Evolutionary conservation across 2,329 filamentous ascomycete genomes (phyloP), one percentile per base, ranked within the genome.

Genomic region (Penicillium sp.): DNA sequence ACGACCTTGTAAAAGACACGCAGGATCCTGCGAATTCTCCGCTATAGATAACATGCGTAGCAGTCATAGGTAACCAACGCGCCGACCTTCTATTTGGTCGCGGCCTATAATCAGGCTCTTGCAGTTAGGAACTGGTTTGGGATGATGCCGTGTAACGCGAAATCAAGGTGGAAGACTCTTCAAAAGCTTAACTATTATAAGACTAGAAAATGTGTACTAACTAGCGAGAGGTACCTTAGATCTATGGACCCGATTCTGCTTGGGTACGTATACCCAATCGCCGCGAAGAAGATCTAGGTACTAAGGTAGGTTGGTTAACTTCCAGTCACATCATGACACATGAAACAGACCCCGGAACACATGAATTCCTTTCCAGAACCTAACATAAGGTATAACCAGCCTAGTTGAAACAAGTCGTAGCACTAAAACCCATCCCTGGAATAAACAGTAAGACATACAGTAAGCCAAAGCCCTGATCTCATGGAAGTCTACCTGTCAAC

Each of bases 381-480:
- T n/a, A n/a, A n/a, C n/a, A n/a, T n/a, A n/a, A n/a, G n/a, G n/a
- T 35, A 6, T 8, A 39, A 22, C 19, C 29, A 30, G n/a, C n/a
- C n/a, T n/a, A 29, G 34, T 33, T 46, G 30, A 49, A 49, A 49
- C 47, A 46, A 12, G 6, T 11, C 7, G 47, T 49, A 8, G 27
- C 12, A 49, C 47, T 46, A 31, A 41, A 33, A 28, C 10, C 16
- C 10, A 5, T 28, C 27, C 31, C 16, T 19, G 5, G 36, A 31
- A 36, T 29, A 34, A 18, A 30, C 19, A 11, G 42, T 25, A 39
- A 39, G 25, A 10, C 25, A 22, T 18, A 25, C 29, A 14, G 16
- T 27, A 36, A 13, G 13, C 3, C n/a, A 34, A 35, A 46, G n/a
- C 4, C 18, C 22, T 3, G 9, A 36, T 8, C 13, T 5, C 13